A percentile compares a stretch with the other conserved stretches of the same genome.
phyloP scores from a whole-genome alignment of 2,329 filamentous ascomycete genomes.

The Trichothecium roseum region DNA sequence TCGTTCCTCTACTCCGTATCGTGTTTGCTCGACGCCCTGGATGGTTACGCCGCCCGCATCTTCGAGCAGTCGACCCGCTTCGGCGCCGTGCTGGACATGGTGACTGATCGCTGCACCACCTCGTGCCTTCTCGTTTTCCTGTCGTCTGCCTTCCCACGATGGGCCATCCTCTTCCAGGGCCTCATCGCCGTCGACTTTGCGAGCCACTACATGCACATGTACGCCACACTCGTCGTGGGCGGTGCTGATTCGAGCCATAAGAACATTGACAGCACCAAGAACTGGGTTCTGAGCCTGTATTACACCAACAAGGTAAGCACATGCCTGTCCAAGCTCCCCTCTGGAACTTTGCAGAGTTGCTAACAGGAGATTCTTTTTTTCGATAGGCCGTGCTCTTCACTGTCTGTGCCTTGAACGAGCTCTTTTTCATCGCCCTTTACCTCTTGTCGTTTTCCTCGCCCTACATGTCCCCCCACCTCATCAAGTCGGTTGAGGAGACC shows the following conservation, averaged over 20 bases:
- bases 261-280: constrained; percentile 79
- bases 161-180: constrained; percentile 88
- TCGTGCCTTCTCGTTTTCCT: constrained; percentile 91
- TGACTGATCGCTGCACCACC: constrained; percentile 95
- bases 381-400: constrained; percentile 76
- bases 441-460: constrained; percentile 94
- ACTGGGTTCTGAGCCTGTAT: constrained; percentile 86
- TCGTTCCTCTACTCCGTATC: constrained; percentile 86
- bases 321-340: constrained; percentile 1
- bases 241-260: constrained; percentile 79
- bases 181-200: constrained; percentile 88
- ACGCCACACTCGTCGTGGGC: constrained; percentile 81
- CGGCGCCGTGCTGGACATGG: constrained; percentile 96
- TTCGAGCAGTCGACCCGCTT: constrained; percentile 91
- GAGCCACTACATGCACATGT: constrained; percentile 99
- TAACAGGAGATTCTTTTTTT: not conserved
- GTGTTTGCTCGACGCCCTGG: constrained; percentile 88
- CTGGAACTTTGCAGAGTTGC: not conserved
- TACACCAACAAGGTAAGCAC: constrained; percentile 91
- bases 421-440: constrained; percentile 97
- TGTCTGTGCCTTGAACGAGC: constrained; percentile 83
- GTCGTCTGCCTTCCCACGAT: constrained; percentile 86
- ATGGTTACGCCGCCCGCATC: constrained; percentile 74
- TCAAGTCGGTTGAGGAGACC: constrained; percentile 47
- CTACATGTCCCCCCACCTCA: constrained; percentile 74